These are phyloP conservation scores for Cicer chorassanicum DNA, from an alignment of 306 rosid genomes.

Conservation along the genomic window DNA sequence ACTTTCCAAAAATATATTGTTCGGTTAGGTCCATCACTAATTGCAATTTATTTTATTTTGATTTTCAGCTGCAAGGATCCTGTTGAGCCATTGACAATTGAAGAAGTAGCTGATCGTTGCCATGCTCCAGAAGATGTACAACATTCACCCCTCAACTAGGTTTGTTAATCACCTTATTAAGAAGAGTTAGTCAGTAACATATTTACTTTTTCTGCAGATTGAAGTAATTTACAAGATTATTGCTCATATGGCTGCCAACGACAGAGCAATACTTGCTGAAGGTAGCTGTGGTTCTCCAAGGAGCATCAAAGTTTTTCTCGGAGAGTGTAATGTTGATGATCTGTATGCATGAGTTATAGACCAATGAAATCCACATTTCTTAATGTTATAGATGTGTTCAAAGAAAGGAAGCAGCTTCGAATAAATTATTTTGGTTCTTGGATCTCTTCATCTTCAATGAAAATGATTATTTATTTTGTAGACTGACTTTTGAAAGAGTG, in stretches of 20 bases:
- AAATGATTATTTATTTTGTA: slow-evolving; percentile 12
- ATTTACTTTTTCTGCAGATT: slow-evolving; percentile 52
- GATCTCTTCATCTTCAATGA: slow-evolving; percentile 37
- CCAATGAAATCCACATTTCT: slow-evolving; percentile 25
- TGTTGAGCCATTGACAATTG: slow-evolving; percentile 50
- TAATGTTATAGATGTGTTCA: slow-evolving; percentile 34
- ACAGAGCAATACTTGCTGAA: slow-evolving; percentile 88
- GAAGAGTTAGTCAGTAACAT: not conserved
- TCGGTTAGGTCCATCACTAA: not conserved
- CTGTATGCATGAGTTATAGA: slow-evolving; percentile 53
- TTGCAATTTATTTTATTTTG: slow-evolving; percentile 5
- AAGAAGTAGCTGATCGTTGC: slow-evolving; percentile 54
- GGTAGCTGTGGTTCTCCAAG: slow-evolving; percentile 86
- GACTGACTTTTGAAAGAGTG: slow-evolving; percentile 19
- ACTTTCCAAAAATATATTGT: not conserved
- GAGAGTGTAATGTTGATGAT: slow-evolving; percentile 77
- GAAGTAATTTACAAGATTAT: slow-evolving; percentile 85
- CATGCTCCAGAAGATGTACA: slow-evolving; percentile 77
- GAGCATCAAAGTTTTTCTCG: slow-evolving; percentile 78
- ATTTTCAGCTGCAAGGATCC: slow-evolving; percentile 60
- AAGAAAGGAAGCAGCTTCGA: slow-evolving; percentile 41
- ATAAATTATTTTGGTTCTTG: slow-evolving; percentile 44
- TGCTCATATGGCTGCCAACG: slow-evolving; percentile 90
- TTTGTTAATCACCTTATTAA: slow-evolving; percentile 24
- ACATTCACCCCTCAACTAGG: not conserved